Conservation (phyloP, 2,329 filamentous ascomycete genomes). For the Pestalotiopsis sp. region DNA sequence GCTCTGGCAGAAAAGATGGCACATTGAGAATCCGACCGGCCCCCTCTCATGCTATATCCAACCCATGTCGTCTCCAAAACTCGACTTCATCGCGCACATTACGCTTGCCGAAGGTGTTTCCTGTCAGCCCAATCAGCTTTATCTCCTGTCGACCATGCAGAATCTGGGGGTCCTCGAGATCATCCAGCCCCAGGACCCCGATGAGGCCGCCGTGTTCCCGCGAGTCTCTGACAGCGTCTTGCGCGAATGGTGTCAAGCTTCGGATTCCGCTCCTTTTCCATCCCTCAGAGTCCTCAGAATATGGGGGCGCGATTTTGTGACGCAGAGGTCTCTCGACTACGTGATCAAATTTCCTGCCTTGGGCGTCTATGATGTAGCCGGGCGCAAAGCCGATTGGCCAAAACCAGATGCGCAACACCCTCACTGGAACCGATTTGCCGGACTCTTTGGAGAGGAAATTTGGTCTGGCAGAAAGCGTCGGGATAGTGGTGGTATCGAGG, state of each 20-base stretch:
- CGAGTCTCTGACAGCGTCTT: conserved; percentile 48
- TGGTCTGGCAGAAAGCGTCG: no score
- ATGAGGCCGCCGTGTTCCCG: conserved; percentile 32
- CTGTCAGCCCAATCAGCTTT: conserved; percentile 38
- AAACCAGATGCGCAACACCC: neutral
- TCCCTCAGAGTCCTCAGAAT: conserved; percentile 48
- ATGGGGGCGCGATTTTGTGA: conserved; percentile 43
- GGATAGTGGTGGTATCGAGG: no score
- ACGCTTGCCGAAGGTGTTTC: conserved; percentile 19
- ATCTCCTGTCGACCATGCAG: conserved; percentile 41
- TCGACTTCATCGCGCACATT: conserved; percentile 32
- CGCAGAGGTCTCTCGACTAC: conserved; percentile 42
- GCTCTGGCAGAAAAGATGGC: neutral
- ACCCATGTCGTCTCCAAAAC: conserved; percentile 37
- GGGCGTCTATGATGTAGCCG: conserved; percentile 46
- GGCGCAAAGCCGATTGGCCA: conserved; percentile 37
- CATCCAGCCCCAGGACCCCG: conserved; percentile 37
- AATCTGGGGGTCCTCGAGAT: conserved; percentile 53
- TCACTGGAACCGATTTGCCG: neutral
- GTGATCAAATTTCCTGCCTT: conserved; percentile 46
- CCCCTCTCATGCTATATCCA: conserved; percentile 37
- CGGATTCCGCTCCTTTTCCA: conserved; percentile 42
- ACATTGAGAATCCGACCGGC: neutral
- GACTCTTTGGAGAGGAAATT: neutral
- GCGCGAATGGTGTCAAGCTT: conserved; percentile 44